Base-by-base conservation (phyloP, 495 filamentous ascomycete species). In the Lichenothelia convexa region DNA sequence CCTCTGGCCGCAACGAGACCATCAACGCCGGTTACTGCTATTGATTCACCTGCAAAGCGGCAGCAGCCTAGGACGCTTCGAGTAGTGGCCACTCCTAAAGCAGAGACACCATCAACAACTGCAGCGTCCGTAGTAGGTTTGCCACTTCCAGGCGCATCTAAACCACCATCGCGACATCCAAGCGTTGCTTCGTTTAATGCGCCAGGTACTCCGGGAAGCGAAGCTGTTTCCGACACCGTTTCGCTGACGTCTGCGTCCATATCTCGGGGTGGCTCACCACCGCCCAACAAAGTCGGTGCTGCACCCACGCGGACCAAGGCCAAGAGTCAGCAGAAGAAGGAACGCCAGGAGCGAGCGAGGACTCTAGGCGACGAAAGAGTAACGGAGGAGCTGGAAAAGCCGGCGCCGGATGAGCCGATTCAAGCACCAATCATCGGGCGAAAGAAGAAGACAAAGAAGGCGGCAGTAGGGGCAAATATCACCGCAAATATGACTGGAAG, bases 261-360 rank as follows among this genome's bases (percentile, higher is more conserved):
- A 13, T 93, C 86, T n/a, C 70, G 85, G 27, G 73, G 83, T 5
- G 84, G 69, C 49, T 92, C 85, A 11, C 85, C 85, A n/a, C 49
- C 49, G 2, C 76, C 80, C 18, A 40, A 40, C 5, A 80, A 68
- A 45, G 68, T 87, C 31, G 82, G 83, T 24, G 74, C 76, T 24
- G 81, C 83, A 1, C 78, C 84, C 18, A 65, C 82, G 0, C 66
- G 80, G 26, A 56, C 66, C n/a, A 80, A 81, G 47, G 85, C 83
- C 12, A 97, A 95, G 63, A 87, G 74, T 45, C 82, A 91, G 47
- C 65, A 74, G 42, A 91, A 87, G 54, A 94, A 92, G 53, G 80
- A 92, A 45, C 64, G 84, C 31, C 59, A 67, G 45, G 67, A 71
- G 45, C 65, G 69, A 34, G 70, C 69, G 0, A 74, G 68, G 49